phyloP scores from a whole-genome alignment of 1,284 basidiomycete species.

The Microbotryum scabiosae region DNA sequence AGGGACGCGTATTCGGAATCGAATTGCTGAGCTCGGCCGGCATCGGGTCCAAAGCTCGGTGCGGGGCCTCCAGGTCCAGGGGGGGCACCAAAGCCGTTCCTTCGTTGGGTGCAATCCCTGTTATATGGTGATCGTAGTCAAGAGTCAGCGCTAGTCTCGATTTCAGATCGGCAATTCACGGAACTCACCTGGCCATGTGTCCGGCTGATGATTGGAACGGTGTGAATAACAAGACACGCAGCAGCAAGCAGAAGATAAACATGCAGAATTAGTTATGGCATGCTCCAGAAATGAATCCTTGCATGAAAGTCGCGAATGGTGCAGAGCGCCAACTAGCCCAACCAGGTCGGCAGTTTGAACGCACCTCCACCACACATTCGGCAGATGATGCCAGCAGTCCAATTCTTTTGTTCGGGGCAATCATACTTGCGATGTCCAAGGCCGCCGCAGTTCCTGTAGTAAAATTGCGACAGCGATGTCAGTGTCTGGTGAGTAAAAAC shows the following conservation, averaged over 20 bases:
- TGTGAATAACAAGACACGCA: neutral
- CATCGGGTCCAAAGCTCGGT: conserved; percentile 40
- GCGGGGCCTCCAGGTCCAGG: conserved; percentile 38
- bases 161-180: neutral
- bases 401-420: conserved; percentile 91
- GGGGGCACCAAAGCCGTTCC: conserved; percentile 50
- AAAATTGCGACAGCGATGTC: conserved; percentile 34
- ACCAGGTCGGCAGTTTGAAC: conserved; percentile 5
- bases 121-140: no score
- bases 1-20: conserved; percentile 95
- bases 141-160: no score
- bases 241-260: no score
- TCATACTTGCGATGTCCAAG: conserved; percentile 79
- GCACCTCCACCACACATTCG: conserved; percentile 79
- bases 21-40: conserved; percentile 48
- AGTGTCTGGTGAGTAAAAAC: no score
- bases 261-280: no score
- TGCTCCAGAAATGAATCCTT: no score
- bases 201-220: conserved; percentile 44
- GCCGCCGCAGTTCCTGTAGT: conserved; percentile 15
- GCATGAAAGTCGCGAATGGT: no score
- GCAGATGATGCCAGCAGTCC: conserved; percentile 88
- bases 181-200: conserved; percentile 71
- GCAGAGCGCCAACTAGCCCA: no score
- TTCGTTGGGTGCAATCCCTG: conserved; percentile 70